Conservation (phyloP, 139 green algal genomes). For the Picochlorum costavermella region DNA sequence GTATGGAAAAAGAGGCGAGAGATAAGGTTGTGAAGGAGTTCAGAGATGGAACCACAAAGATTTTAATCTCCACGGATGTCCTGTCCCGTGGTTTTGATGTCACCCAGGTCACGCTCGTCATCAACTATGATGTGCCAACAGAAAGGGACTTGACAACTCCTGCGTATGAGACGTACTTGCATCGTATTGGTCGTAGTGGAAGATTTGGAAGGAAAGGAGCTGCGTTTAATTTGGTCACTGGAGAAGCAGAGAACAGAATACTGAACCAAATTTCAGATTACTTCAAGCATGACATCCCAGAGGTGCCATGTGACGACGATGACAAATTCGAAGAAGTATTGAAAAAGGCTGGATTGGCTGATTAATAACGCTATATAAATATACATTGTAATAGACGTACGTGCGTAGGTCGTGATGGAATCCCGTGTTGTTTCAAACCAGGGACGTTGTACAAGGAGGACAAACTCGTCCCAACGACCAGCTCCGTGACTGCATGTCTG, state of each 20-base stretch:
- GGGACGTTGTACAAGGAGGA: too few relatives aligned
- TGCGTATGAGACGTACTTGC: constrained; percentile 95
- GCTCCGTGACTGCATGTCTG: too few relatives aligned
- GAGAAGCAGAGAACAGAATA: constrained; percentile 38
- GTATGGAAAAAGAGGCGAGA: constrained; percentile 71
- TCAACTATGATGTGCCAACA: constrained; percentile 95
- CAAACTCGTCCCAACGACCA: too few relatives aligned
- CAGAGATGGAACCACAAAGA: constrained; percentile 80
- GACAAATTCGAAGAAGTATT: constrained; percentile 75
- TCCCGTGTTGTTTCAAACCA: too few relatives aligned
- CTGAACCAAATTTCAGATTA: constrained; percentile 70
- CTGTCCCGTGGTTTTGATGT: constrained; percentile 94
- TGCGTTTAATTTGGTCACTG: constrained; percentile 86
- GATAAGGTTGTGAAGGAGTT: constrained; percentile 92
- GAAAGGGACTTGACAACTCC: constrained; percentile 68
- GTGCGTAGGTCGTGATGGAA: too few relatives aligned
- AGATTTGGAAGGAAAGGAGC: constrained; percentile 92
- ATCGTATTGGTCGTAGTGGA: constrained; percentile 90
- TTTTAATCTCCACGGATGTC: constrained; percentile 96
- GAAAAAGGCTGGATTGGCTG: constrained; percentile 69
- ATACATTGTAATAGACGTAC: too few relatives aligned
- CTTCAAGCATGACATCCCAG: constrained; percentile 74
- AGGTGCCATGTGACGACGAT: constrained; percentile 72
- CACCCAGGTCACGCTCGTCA: constrained; percentile 91
- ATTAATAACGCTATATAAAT: constrained; percentile 8